Base-by-base conservation (phyloP, 2,329 filamentous ascomycete genomes). In the Cyphellophora attinorum region DNA sequence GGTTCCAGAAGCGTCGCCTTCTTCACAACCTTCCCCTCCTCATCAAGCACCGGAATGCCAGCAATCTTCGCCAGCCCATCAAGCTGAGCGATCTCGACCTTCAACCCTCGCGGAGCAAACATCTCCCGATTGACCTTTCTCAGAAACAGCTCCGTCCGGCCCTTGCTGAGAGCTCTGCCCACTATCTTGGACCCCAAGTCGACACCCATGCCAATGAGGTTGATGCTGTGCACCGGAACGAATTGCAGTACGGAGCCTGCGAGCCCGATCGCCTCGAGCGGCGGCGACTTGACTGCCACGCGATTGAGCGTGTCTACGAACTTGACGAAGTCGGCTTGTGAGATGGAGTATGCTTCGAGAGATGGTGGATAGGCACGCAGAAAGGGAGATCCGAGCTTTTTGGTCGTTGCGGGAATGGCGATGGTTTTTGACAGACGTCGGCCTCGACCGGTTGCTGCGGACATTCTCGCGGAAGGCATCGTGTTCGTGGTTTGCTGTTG, bases 311-410 rank as follows among this genome's bases (percentile, higher is more conserved):
- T 40, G 34, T 54, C 50, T 15, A 54, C 34, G 33, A 54, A 52
- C 5, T 11, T 21, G n/a, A 52, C 32, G 31, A 54, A 41, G 6
- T 18, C 17, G 10, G 23, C 17, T 36, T 70, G 75, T 23, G 68
- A 74, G 35, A 56, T 64, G 31, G 71, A 70, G 42, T 62, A 73
- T 14, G 53, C 6, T 8, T 25, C 31, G 5, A 41, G 31, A 6
- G 16, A 19, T 4, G 38, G 38, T 6, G 38, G 25, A n/a, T 41
- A 41, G 15, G 15, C 28, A 13, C 38, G 35, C 25, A 41, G 31
- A 19, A 41, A 41, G 6, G 31, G 35, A 11, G 35, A 34, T 19
- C 31, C 38, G 13, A 27, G 21, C 10, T 19, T n/a, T 3, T 19
- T 19, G 8, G 33, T 17, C 2, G 31, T 27, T 4, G 31, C 29